These are phyloP conservation scores for Puccinia triticina DNA, from an alignment of 1,284 basidiomycete species.

Conservation along the genomic window DNA sequence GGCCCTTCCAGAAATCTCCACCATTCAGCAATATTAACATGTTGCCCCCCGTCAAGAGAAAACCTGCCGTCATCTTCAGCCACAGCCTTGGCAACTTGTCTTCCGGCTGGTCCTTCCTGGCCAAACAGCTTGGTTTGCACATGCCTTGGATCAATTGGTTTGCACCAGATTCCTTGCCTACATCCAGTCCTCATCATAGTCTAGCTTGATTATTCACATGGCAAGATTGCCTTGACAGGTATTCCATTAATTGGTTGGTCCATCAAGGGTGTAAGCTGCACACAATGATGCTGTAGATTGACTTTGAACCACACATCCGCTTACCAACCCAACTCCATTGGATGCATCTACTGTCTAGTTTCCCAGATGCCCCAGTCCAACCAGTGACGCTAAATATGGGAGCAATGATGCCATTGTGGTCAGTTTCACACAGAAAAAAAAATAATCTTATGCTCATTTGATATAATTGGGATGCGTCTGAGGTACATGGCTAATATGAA, in stretches of 20 bases:
- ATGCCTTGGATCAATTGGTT: slow-evolving; percentile 50
- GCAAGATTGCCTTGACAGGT: not conserved
- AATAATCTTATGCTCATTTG: too few relatives aligned
- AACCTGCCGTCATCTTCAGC: slow-evolving; percentile 39
- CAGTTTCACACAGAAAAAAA: not conserved
- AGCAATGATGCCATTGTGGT: slow-evolving; percentile 43
- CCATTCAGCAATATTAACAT: not conserved
- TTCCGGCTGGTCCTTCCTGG: slow-evolving; percentile 32
- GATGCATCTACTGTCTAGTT: slow-evolving; percentile 15
- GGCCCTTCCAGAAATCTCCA: not conserved
- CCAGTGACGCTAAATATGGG: slow-evolving; percentile 41
- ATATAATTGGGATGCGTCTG: too few relatives aligned
- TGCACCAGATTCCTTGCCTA: not conserved
- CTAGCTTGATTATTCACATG: too few relatives aligned
- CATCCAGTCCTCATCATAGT: too few relatives aligned
- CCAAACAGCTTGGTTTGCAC: slow-evolving; percentile 21
- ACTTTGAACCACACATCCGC: too few relatives aligned
- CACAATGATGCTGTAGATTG: not conserved
- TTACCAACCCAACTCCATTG: too few relatives aligned
- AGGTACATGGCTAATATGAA: not conserved
- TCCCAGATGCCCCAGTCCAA: slow-evolving; percentile 40
- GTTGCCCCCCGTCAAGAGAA: not conserved
- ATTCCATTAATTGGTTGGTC: not conserved
- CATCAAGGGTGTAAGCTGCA: slow-evolving; percentile 32
- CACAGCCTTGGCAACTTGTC: slow-evolving; percentile 44